These are phyloP conservation scores for Umbelopsis sp. DNA, from an alignment of 192 early-diverging fungal species.

Conservation along the genomic window DNA sequence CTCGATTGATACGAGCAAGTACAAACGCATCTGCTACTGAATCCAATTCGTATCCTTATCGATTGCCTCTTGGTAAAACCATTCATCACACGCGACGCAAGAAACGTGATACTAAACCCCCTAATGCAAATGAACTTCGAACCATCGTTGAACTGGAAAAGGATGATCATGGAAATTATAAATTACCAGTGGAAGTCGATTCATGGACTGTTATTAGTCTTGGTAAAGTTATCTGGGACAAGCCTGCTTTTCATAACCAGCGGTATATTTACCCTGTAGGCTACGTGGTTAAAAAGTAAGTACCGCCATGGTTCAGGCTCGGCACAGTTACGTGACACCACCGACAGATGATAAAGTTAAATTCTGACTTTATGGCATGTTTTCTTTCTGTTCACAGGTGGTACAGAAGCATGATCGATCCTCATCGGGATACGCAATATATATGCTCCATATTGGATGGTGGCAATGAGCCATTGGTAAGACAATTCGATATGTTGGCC, in stretches of 20 bases:
- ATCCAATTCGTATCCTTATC: not conserved
- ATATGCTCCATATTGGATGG: constrained; percentile 82
- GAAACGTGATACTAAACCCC: constrained; percentile 40
- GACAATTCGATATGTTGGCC: not conserved
- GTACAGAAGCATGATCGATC: constrained; percentile 62
- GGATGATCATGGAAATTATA: constrained; percentile 66
- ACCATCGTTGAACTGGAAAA: constrained; percentile 40
- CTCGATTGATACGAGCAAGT: constrained; percentile 8
- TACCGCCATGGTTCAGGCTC: not conserved
- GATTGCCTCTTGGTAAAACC: constrained; percentile 6
- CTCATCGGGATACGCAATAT: constrained; percentile 56
- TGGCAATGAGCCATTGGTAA: constrained; percentile 64
- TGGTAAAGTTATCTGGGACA: constrained; percentile 75
- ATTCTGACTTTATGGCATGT: no score
- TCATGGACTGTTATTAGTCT: constrained; percentile 71
- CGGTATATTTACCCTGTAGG: constrained; percentile 94
- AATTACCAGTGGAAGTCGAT: constrained; percentile 78
- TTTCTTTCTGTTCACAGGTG: no score
- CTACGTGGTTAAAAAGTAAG: constrained; percentile 66
- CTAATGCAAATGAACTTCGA: constrained; percentile 36
- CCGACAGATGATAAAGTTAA: no score
- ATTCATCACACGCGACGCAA: constrained; percentile 29
- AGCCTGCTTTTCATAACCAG: constrained; percentile 82
- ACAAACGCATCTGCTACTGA: not conserved
- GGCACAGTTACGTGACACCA: not conserved